A percentile compares a stretch with the other conserved stretches of the same genome.
Evolutionary conservation across 164 flowering plant species (phyloP).

Genomic region (Vitis amurensis): DNA sequence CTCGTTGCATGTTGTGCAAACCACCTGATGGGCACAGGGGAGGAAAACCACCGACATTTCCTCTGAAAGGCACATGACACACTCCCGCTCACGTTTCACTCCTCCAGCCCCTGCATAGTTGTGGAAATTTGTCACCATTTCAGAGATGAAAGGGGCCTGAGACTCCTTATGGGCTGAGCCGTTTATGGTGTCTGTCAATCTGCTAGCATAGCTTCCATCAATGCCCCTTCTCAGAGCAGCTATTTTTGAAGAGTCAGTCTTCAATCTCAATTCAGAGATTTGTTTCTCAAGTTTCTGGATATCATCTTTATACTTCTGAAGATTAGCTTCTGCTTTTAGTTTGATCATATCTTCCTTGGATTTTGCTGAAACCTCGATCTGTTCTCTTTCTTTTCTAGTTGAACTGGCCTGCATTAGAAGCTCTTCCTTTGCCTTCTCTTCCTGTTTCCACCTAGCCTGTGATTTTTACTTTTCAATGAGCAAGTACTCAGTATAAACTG

Average conservation of each 20-base stretch:
- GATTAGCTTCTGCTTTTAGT: slow-evolving; percentile 61
- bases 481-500: slow-evolving; percentile 1
- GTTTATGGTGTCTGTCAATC: slow-evolving; percentile 33
- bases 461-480: slow-evolving; percentile 19
- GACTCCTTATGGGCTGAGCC: slow-evolving; percentile 32
- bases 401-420: slow-evolving; percentile 49
- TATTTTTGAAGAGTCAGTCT: slow-evolving; percentile 79
- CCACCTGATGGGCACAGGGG: slow-evolving; percentile 98
- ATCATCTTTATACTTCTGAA: slow-evolving; percentile 60
- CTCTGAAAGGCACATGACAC: slow-evolving; percentile 97
- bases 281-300: slow-evolving; percentile 75
- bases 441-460: slow-evolving; percentile 79
- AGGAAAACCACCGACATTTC: slow-evolving; percentile 95
- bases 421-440: slow-evolving; percentile 69
- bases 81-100: slow-evolving; percentile 83
- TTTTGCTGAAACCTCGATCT: slow-evolving; percentile 62
- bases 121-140: slow-evolving; percentile 21
- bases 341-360: slow-evolving; percentile 62
- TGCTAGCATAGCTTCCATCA: slow-evolving; percentile 66
- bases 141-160: slow-evolving; percentile 19
- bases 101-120: slow-evolving; percentile 32
- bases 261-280: slow-evolving; percentile 72
- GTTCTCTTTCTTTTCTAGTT: slow-evolving; percentile 64
- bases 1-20: slow-evolving; percentile 89
- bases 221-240: slow-evolving; percentile 80